phyloP scores from a whole-genome alignment of 2,329 filamentous ascomycete species.

The Didymosphaeria variabile region DNA sequence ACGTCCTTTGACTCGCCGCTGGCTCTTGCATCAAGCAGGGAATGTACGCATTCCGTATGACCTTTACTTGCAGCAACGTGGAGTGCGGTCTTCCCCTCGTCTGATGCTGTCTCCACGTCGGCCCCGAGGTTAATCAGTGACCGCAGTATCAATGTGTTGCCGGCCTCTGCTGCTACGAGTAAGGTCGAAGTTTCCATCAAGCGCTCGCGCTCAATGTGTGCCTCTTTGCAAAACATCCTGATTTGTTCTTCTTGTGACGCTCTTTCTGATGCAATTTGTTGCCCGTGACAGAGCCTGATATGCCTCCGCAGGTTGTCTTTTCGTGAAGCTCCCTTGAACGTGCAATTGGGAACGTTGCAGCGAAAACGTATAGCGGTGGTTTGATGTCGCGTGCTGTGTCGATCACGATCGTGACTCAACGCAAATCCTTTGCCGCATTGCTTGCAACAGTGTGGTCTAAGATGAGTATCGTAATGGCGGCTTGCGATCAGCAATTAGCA shows the following conservation, averaged over 20 bases:
- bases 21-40: conserved; percentile 18
- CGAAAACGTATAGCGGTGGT: conserved; percentile 15
- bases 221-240: conserved; percentile 14
- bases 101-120: conserved; percentile 10
- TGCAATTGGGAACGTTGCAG: conserved; percentile 18
- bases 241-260: conserved; percentile 15
- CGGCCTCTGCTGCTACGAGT: conserved; percentile 18
- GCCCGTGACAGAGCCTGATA: conserved; percentile 17
- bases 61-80: conserved; percentile 22
- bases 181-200: conserved; percentile 21
- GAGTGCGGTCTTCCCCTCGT: conserved; percentile 17
- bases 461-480: conserved; percentile 25
- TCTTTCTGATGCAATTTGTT: background rate
- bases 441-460: conserved; percentile 20
- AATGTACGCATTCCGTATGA: conserved; percentile 11
- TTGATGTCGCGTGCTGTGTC: conserved; percentile 20
- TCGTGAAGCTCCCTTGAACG: conserved; percentile 20
- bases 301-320: conserved; percentile 25
- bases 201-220: conserved; percentile 16
- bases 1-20: conserved; percentile 11
- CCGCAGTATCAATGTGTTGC: conserved; percentile 13
- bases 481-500: conserved; percentile 13
- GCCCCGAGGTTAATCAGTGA: conserved; percentile 11
- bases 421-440: conserved; percentile 20
- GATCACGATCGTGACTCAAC: conserved; percentile 21